Evolutionary conservation across 1,284 basidiomycete genomes (phyloP).

Genomic region (Ceratobasidium sp.): DNA sequence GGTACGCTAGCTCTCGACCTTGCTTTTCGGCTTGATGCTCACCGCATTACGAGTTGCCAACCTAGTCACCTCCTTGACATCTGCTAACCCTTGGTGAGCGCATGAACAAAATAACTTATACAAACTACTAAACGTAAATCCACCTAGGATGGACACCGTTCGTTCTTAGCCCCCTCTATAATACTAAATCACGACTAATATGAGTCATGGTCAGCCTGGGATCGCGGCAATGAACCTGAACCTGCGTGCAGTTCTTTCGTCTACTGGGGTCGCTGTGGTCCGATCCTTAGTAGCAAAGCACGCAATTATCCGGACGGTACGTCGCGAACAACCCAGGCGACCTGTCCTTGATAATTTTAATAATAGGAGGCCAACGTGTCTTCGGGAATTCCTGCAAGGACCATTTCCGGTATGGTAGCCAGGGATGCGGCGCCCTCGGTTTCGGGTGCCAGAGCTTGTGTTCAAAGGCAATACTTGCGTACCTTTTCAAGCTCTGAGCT

Average conservation of each 20-base stretch:
- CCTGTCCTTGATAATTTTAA: too few species aligned
- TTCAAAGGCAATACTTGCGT: background rate
- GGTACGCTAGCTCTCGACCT: background rate
- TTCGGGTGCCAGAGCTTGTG: background rate
- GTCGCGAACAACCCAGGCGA: too few species aligned
- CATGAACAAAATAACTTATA: too few species aligned
- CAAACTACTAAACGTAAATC: background rate
- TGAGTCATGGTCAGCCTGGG: background rate
- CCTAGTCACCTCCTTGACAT: background rate
- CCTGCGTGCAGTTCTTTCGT: background rate
- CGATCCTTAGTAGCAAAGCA: background rate
- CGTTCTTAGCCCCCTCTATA: background rate
- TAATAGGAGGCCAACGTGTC: background rate
- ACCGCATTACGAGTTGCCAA: background rate
- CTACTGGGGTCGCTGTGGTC: slow-evolving; percentile 1
- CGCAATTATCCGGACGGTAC: background rate
- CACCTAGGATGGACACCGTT: background rate
- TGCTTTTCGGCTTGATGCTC: background rate
- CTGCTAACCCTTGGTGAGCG: slow-evolving; percentile 1
- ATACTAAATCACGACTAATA: background rate
- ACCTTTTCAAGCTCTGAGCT: too few species aligned
- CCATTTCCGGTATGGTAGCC: slow-evolving; percentile 18
- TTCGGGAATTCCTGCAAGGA: slow-evolving; percentile 21
- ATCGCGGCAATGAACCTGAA: background rate
- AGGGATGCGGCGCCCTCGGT: background rate